Base-by-base conservation (phyloP, 371 early-diverging fungal species). In the Apophysomyces ossiformis region DNA sequence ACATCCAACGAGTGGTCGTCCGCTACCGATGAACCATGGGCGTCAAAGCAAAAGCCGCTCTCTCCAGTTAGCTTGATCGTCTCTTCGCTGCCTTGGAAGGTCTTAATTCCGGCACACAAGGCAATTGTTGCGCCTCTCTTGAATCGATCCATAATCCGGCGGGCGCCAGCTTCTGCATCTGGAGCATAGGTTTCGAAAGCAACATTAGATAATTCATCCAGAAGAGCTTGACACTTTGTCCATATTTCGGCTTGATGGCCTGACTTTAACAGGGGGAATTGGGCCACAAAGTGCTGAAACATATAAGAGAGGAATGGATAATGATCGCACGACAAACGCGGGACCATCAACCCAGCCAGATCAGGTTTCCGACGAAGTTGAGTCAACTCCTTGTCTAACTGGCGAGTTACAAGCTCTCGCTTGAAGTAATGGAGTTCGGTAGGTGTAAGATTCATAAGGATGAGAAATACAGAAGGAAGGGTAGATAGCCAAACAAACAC, bases 191-290 rank as follows among this genome's bases (percentile, higher is more conserved):
- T 71, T 47, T 71, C 60, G 9, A 71, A 60, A 15, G 69, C 67
- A 26, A 71, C 67, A 58, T 68, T 68, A 26, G 56, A 37, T 32
- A 78, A 68, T 18, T 75, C 69, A 21, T 59, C 58, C 37, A 78
- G 60, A 46, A 78, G 71, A n/a, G 37, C 47, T 56, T 73, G 71
- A 41, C 65, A 66, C 37, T 75, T 75, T 26, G 38, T 39, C 78
- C 75, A 75, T 39, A 78, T 71, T 37, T 75, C 68, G 37, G 43
- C 47, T 44, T 67, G 61, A 57, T 62, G 26, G 38, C 64, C 69
- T 35, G 65, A 66, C 54, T 72, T 72, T 56, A 78, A 57, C 4
- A 78, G 67, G 26, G 78, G 78, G 37, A 78, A 78, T 13, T 67
- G 61, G 16, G 67, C 39, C 21, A 78, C 71, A 47, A 73, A 71